Conservation (phyloP, 1,284 basidiomycete genomes). For the Tremellales sp. region DNA sequence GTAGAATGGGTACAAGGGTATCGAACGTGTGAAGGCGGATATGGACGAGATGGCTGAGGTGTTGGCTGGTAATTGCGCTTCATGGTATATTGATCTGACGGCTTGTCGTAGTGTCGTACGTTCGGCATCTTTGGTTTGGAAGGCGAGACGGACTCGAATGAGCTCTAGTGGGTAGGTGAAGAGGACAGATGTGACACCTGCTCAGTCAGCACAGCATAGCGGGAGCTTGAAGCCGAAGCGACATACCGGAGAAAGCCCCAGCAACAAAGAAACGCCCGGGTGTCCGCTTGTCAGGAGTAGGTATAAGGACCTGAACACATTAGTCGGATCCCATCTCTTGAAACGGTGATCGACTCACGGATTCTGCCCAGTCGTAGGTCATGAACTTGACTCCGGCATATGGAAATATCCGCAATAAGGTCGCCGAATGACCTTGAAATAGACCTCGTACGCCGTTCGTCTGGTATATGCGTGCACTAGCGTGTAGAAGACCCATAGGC, state of each 20-base stretch:
- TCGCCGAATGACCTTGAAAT: conserved; percentile 93
- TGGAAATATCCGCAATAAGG: conserved; percentile 71
- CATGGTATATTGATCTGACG: conserved; percentile 65
- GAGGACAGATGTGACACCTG: conserved; percentile 81
- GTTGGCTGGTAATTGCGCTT: conserved; percentile 47
- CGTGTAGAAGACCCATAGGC: conserved; percentile 63
- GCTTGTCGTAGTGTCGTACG: conserved; percentile 62
- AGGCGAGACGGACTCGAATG: conserved; percentile 92
- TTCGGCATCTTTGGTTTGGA: conserved; percentile 60
- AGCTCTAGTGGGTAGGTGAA: conserved; percentile 94
- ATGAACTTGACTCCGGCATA: conserved; percentile 98
- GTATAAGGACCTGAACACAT: conserved; percentile 65
- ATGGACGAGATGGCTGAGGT: conserved; percentile 38
- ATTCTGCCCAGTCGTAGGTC: conserved; percentile 85
- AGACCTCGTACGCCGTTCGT: conserved; percentile 72
- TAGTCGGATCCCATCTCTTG: not conserved
- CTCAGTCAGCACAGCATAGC: not conserved
- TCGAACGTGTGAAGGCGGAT: conserved; percentile 46
- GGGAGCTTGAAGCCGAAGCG: not conserved
- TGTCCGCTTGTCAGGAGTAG: conserved; percentile 72
- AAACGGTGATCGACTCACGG: conserved; percentile 52
- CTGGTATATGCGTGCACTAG: conserved; percentile 73
- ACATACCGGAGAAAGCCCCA: conserved; percentile 76
- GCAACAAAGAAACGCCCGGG: conserved; percentile 78
- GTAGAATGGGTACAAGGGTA: conserved; percentile 60